Conservation (phyloP, 495 filamentous ascomycete species). For the Lepidopterella palustris region DNA sequence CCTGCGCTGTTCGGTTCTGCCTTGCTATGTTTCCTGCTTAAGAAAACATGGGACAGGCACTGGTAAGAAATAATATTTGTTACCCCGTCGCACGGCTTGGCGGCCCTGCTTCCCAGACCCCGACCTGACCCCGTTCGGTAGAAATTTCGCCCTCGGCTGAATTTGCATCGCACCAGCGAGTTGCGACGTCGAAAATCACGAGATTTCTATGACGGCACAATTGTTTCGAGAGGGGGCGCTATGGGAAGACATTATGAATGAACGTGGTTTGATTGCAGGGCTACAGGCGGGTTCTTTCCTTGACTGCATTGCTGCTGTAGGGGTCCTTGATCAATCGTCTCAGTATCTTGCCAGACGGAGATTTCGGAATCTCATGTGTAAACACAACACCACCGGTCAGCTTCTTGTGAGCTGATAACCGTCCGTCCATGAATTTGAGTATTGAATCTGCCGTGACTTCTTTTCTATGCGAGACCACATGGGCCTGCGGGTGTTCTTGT, state of each 20-base stretch:
- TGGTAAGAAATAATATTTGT: too few relatives aligned
- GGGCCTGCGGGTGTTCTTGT: background rate
- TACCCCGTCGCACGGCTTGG: too few relatives aligned
- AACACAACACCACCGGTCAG: constrained; percentile 5
- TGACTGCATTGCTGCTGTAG: background rate
- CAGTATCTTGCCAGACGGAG: constrained; percentile 7
- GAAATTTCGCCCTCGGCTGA: background rate
- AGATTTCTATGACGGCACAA: too few relatives aligned
- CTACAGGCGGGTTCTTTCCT: background rate
- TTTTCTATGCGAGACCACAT: background rate
- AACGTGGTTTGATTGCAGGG: background rate
- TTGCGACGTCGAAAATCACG: too few relatives aligned
- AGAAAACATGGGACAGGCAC: too few relatives aligned
- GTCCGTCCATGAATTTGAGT: background rate
- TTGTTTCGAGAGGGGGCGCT: too few relatives aligned
- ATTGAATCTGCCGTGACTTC: background rate
- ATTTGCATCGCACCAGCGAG: too few relatives aligned
- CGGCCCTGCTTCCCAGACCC: too few relatives aligned
- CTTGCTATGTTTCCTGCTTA: too few relatives aligned
- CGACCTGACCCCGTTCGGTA: too few relatives aligned
- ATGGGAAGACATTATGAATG: background rate
- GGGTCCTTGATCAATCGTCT: constrained; percentile 6
- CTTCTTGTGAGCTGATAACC: background rate
- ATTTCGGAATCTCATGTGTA: constrained; percentile 2
- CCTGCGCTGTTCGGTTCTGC: too few relatives aligned